Conservation (phyloP, 106 monocot species). For the Agapanthus africanus region DNA sequence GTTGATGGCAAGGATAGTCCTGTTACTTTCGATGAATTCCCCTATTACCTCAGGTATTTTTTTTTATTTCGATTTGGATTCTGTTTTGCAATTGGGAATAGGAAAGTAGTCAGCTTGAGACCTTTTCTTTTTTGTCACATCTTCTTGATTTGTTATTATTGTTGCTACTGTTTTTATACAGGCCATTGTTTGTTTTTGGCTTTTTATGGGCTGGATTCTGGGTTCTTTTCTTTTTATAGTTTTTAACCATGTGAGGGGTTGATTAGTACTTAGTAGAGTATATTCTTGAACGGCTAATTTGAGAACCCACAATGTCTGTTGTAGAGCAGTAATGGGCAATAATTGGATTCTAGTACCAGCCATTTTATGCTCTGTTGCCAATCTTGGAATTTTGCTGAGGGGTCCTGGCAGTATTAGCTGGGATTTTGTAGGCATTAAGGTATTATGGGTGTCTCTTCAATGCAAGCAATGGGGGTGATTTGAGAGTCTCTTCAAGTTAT, state of each 20-base stretch:
- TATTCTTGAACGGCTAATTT: neutral
- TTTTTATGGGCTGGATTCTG: neutral
- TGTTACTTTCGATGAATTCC: conserved; percentile 75
- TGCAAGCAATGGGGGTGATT: too few relatives aligned
- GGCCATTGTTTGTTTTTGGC: neutral
- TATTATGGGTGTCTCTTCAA: too few relatives aligned
- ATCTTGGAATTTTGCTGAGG: conserved; percentile 3
- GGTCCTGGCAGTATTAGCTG: neutral
- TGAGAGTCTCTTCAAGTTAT: too few relatives aligned
- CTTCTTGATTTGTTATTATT: too few relatives aligned
- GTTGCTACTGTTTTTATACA: too few relatives aligned
- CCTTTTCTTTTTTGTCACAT: too few relatives aligned
- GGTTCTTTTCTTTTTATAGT: too few relatives aligned
- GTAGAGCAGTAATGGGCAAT: neutral
- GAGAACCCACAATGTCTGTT: neutral
- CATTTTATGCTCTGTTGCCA: neutral
- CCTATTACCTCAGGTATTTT: conserved; percentile 65
- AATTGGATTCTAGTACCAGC: neutral
- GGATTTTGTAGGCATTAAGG: conserved; percentile 6
- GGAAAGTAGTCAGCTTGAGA: too few relatives aligned
- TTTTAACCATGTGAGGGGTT: conserved; percentile 7
- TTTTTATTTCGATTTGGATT: neutral
- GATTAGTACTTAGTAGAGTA: too few relatives aligned
- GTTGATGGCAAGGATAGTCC: conserved; percentile 52
- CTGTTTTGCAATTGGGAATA: neutral